Evolutionary conservation across 1,284 basidiomycete species (phyloP).

Genomic region (Sporisorium sorghi): DNA sequence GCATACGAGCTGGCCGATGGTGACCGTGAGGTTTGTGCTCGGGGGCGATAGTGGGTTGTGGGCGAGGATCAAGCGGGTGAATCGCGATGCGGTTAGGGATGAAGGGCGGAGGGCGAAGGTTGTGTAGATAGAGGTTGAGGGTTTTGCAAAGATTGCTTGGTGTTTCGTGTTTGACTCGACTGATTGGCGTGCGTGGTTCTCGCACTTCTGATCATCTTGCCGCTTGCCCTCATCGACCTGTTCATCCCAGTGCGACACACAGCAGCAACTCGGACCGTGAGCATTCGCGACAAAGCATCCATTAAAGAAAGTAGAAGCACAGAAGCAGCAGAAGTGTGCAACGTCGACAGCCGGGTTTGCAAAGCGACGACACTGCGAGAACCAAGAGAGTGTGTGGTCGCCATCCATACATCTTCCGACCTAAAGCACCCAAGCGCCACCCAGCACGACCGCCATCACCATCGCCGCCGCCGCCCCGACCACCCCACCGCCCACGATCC

Average conservation of each 20-base stretch:
- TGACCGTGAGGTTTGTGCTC: conserved; percentile 91
- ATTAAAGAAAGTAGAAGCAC: neutral
- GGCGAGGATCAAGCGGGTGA: conserved; percentile 58
- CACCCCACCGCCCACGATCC: neutral
- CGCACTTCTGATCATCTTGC: no score
- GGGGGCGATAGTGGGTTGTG: conserved; percentile 70
- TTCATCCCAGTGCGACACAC: no score
- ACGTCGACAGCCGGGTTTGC: no score
- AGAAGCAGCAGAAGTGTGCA: no score
- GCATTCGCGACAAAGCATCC: neutral
- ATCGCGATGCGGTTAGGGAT: conserved; percentile 16
- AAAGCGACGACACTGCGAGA: no score
- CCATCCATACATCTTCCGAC: no score
- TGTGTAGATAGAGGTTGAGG: neutral
- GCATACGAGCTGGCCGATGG: conserved; percentile 93
- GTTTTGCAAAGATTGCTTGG: no score
- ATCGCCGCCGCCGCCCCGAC: neutral
- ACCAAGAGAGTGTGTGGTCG: neutral
- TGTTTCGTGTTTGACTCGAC: no score
- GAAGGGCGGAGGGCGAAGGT: neutral
- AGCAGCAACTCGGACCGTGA: no score
- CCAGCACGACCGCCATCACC: neutral
- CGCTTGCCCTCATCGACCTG: no score
- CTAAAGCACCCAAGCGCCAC: no score
- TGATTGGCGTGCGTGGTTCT: no score